Conservation (phyloP, 495 filamentous ascomycete species). For the Chaetomium cochliodes region DNA sequence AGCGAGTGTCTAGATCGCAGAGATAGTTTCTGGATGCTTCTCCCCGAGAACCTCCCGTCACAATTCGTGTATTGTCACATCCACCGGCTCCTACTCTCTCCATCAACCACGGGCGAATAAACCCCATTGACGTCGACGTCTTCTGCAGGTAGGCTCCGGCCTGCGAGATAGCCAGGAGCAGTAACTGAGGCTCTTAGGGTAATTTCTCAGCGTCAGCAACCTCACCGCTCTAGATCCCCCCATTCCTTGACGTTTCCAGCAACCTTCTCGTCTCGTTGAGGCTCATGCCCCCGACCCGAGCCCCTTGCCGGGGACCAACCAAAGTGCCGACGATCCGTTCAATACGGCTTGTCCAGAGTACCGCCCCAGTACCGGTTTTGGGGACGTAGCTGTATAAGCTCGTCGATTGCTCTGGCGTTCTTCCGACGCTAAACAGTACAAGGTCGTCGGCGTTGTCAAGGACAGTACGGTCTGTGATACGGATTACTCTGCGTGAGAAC, state of each 20-base stretch:
- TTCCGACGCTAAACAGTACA: no score
- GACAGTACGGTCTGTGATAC: no score
- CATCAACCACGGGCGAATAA: slow-evolving; percentile 7
- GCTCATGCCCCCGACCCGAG: slow-evolving; percentile 23
- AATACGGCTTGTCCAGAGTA: slow-evolving; percentile 37
- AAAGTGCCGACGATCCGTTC: slow-evolving; percentile 24
- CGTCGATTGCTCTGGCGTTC: no score
- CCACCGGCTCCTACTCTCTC: slow-evolving; percentile 5
- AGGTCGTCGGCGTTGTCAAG: no score
- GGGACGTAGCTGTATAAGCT: no score
- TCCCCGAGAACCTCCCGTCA: slow-evolving; percentile 31
- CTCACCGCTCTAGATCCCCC: slow-evolving; percentile 20
- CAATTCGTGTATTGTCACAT: not conserved
- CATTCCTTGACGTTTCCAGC: slow-evolving; percentile 18
- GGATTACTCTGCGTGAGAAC: no score
- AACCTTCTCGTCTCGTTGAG: slow-evolving; percentile 18
- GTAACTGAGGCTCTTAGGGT: slow-evolving; percentile 27
- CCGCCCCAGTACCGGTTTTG: slow-evolving; percentile 18
- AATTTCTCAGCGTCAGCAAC: slow-evolving; percentile 17
- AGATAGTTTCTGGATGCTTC: no score
- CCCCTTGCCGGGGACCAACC: slow-evolving; percentile 15
- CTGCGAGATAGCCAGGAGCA: slow-evolving; percentile 36
- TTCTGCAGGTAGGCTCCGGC: slow-evolving; percentile 15
- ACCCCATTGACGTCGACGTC: not conserved
- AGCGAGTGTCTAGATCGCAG: no score